Percentiles rank a stretch among this genome's conserved stretches.
Evolutionary conservation across 2,329 filamentous ascomycete species (phyloP).

Genomic region (Ascochyta lentis): DNA sequence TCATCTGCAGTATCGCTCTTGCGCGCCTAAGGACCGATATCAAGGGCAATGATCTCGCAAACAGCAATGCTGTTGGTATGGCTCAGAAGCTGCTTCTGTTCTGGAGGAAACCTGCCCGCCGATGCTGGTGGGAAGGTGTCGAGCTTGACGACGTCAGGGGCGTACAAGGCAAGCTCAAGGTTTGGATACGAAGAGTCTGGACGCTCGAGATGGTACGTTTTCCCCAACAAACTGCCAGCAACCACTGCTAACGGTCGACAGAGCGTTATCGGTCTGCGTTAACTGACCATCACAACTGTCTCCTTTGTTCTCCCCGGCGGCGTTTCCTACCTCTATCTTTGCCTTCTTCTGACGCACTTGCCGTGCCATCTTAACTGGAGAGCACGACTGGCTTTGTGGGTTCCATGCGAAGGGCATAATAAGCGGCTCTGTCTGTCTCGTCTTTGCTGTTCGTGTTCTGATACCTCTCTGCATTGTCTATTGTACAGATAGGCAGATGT

Average conservation of each 20-base stretch:
- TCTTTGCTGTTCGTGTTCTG: conserved; percentile 20
- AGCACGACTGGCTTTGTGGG: conserved; percentile 14
- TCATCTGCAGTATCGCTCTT: conserved; percentile 94
- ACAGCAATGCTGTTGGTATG: conserved; percentile 87
- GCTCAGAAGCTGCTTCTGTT: conserved; percentile 97
- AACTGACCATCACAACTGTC: conserved; percentile 26
- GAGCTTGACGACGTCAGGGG: conserved; percentile 89
- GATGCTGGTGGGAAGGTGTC: conserved; percentile 99
- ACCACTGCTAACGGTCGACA: conserved; percentile 37
- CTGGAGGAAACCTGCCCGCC: conserved; percentile 93
- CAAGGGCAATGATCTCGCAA: conserved; percentile 75
- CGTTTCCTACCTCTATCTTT: background rate
- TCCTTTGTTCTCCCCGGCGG: conserved; percentile 7
- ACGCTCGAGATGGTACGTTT: conserved; percentile 84
- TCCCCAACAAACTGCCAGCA: background rate
- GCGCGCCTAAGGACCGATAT: conserved; percentile 93
- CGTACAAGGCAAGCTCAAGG: conserved; percentile 89
- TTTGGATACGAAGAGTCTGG: conserved; percentile 98
- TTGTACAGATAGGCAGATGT: conserved; percentile 15
- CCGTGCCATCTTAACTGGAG: conserved; percentile 7
- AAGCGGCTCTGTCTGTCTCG: conserved; percentile 17
- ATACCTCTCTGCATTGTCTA: conserved; percentile 20
- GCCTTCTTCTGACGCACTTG: background rate
- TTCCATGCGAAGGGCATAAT: conserved; percentile 13
- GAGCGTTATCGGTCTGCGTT: conserved; percentile 88